Percentiles rank a stretch among this genome's conserved stretches.
These are phyloP conservation scores for Eucalyptus polyanthemos DNA, from an alignment of 345 rosid species.

Conservation along the genomic window DNA sequence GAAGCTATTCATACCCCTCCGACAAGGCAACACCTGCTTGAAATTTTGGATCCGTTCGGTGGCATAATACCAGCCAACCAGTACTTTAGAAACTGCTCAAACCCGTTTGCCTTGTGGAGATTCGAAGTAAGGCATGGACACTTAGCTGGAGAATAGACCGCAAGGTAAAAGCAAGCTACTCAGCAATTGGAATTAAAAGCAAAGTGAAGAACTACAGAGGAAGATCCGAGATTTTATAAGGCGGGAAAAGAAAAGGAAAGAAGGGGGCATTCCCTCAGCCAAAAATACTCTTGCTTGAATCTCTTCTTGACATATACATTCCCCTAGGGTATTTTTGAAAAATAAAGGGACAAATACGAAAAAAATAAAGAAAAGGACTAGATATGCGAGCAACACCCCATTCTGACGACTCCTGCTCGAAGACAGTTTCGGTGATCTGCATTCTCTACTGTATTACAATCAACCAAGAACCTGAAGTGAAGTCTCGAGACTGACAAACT, in stretches of 20 bases:
- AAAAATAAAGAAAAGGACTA: not conserved
- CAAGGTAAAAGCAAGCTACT: not conserved
- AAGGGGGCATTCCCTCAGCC: not conserved
- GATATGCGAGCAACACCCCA: not conserved
- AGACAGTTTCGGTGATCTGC: not conserved
- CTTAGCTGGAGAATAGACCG: not conserved
- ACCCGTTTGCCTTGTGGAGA: not conserved
- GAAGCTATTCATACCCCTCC: not conserved
- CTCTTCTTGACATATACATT: not conserved
- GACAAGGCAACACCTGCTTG: not conserved
- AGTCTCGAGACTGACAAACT: not conserved
- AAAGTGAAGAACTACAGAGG: not conserved
- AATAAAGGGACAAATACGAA: not conserved
- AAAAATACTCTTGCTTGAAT: not conserved
- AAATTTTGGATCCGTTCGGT: not conserved
- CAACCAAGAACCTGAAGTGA: not conserved
- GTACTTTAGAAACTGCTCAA: not conserved
- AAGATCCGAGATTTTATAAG: not conserved
- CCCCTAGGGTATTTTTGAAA: not conserved
- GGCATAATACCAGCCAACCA: not conserved
- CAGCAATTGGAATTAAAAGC: not conserved
- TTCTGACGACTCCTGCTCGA: not conserved
- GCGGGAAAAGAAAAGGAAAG: not conserved
- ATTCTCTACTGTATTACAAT: not conserved
- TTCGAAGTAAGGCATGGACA: not conserved